Conservation (phyloP, 2,329 filamentous ascomycete species). For the Clarireedia paspali region DNA sequence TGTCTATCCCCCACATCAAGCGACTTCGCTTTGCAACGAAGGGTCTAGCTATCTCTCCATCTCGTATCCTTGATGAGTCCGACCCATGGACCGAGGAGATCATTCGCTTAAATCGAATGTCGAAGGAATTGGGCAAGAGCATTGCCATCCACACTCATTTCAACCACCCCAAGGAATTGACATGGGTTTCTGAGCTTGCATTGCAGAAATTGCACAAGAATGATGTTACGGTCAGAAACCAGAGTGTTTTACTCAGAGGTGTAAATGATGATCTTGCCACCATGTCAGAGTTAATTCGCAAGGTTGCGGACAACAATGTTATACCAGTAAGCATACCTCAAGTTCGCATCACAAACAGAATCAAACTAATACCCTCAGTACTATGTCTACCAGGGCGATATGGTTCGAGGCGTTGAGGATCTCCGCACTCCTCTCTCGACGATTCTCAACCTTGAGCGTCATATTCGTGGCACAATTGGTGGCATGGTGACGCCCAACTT, state of each 20-base stretch:
- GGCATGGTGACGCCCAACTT: conserved; percentile 57
- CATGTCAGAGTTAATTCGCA: conserved; percentile 46
- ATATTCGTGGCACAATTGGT: conserved; percentile 51
- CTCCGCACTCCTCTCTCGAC: conserved; percentile 52
- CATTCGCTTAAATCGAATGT: conserved; percentile 42
- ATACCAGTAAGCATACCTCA: conserved; percentile 40
- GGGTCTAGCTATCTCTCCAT: conserved; percentile 51
- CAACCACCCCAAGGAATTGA: conserved; percentile 55
- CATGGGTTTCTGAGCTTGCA: conserved; percentile 49
- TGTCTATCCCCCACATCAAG: conserved; percentile 49
- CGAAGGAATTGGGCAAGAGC: conserved; percentile 46
- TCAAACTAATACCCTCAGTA: conserved; percentile 36
- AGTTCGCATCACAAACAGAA: not conserved
- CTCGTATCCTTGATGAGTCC: conserved; percentile 42
- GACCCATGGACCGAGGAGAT: conserved; percentile 49
- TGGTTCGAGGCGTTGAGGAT: conserved; percentile 54
- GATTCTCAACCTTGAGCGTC: conserved; percentile 49
- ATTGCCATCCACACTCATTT: conserved; percentile 59
- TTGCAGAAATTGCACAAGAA: conserved; percentile 42
- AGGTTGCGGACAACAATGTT: conserved; percentile 48
- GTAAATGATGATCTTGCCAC: conserved; percentile 48
- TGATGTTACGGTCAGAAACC: conserved; percentile 50
- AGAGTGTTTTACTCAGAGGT: conserved; percentile 50
- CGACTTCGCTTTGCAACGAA: conserved; percentile 56
- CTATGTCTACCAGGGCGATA: conserved; percentile 59